A percentile compares a stretch with the other conserved stretches of the same genome.
These are phyloP conservation scores for Pholiota molesta DNA, from an alignment of 768 basidiomycete species.

Conservation along the genomic window DNA sequence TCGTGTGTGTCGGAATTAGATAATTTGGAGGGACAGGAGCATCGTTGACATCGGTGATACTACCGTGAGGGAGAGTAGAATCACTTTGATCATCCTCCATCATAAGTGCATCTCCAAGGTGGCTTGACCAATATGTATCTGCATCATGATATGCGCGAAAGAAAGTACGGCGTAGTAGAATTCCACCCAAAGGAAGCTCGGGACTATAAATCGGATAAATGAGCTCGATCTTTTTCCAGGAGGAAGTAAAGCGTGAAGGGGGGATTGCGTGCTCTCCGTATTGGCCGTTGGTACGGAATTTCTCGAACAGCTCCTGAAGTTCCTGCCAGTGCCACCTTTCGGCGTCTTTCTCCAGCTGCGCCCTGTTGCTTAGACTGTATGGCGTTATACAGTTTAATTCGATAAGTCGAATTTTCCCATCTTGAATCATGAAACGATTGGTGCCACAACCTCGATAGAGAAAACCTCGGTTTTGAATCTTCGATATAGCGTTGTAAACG, in stretches of 20 bases:
- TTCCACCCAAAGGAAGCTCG: not conserved
- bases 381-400: conserved; percentile 24
- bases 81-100: not conserved
- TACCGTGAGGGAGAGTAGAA: not conserved
- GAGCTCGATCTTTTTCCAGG: conserved; percentile 10
- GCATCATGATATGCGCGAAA: not conserved
- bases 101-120: not conserved
- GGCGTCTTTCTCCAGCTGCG: conserved; percentile 22
- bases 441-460: conserved; percentile 7
- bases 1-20: not conserved
- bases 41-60: not conserved
- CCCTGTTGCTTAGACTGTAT: conserved; percentile 22
- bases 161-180: not conserved
- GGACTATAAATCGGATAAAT: conserved; percentile 8
- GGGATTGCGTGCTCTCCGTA: conserved; percentile 14
- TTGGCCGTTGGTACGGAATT: conserved; percentile 21
- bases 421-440: conserved; percentile 33
- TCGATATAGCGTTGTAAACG: conserved; percentile 34
- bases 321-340: conserved; percentile 30
- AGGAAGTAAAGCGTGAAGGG: conserved; percentile 8
- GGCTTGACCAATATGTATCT: not conserved
- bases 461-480: not conserved
- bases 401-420: conserved; percentile 38
- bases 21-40: not conserved
- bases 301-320: conserved; percentile 29